A percentile compares a stretch with the other conserved stretches of the same genome.
Evolutionary conservation across 257 asterid species (phyloP).

Genomic region (Scutellaria minor): DNA sequence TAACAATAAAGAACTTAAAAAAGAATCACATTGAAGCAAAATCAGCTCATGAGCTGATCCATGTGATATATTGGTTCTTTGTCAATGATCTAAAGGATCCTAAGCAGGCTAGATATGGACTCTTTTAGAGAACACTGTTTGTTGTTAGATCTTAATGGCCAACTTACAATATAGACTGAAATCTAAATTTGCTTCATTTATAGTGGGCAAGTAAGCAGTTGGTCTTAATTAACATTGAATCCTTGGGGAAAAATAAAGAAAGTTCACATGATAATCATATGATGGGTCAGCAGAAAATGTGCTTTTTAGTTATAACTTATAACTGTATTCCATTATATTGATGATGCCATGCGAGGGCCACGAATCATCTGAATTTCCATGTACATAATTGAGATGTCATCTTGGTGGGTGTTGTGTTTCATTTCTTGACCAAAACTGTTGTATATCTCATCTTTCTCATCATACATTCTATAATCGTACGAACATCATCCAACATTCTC

Average conservation of each 20-base stretch:
- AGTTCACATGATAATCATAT: conserved; percentile 40
- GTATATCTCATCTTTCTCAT: conserved; percentile 36
- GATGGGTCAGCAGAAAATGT: conserved; percentile 33
- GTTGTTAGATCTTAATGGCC: conserved; percentile 3
- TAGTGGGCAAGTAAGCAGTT: conserved; percentile 35
- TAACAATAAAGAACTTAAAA: conserved; percentile 14
- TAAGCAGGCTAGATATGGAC: no score
- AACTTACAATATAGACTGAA: conserved; percentile 18
- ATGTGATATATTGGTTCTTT: conserved; percentile 18
- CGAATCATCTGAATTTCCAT: conserved; percentile 29
- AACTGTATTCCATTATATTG: conserved; percentile 25
- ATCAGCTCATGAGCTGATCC: conserved; percentile 24
- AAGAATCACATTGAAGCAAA: conserved; percentile 26
- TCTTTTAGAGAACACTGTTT: no score
- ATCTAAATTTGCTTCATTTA: conserved; percentile 25
- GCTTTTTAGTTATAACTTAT: neutral
- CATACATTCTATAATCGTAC: conserved; percentile 30
- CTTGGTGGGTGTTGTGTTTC: conserved; percentile 41
- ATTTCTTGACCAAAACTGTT: conserved; percentile 41
- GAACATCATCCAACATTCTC: conserved; percentile 33
- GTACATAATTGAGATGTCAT: conserved; percentile 44
- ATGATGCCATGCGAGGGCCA: conserved; percentile 40
- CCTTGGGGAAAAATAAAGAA: neutral
- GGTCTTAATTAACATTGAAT: conserved; percentile 37
- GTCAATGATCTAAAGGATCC: neutral